These are phyloP conservation scores for Sarcodon aspratus DNA, from an alignment of 768 basidiomycete genomes.

Conservation along the genomic window DNA sequence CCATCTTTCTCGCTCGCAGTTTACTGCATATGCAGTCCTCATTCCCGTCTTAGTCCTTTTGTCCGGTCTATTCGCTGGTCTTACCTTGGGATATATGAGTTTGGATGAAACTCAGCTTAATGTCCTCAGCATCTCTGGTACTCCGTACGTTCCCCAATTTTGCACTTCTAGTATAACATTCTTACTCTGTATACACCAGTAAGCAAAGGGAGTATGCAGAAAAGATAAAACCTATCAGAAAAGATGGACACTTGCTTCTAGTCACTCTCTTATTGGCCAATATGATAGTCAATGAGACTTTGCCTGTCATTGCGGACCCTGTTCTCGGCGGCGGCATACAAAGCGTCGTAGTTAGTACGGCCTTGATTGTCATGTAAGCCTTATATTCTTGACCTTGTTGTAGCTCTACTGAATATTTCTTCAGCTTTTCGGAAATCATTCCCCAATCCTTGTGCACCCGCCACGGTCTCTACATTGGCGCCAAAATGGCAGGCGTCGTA, in stretches of 20 bases:
- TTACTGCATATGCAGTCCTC: conserved; percentile 38
- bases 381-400: neutral
- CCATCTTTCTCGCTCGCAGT: conserved; percentile 5
- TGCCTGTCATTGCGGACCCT: conserved; percentile 74
- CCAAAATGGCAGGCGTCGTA: conserved; percentile 72
- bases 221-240: conserved; percentile 78
- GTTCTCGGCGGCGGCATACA: conserved; percentile 70
- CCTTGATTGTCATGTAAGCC: conserved; percentile 79
- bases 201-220: conserved; percentile 72
- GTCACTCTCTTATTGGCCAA: conserved; percentile 79
- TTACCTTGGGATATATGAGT: conserved; percentile 88
- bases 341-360: conserved; percentile 74
- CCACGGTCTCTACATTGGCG: conserved; percentile 81
- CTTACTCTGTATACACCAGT: conserved; percentile 22
- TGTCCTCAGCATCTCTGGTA: conserved; percentile 78
- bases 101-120: conserved; percentile 88
- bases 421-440: conserved; percentile 83
- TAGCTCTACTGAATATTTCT: neutral
- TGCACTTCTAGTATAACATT: neutral
- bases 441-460: conserved; percentile 89
- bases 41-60: conserved; percentile 77
- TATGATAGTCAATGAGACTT: conserved; percentile 86
- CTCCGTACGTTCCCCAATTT: conserved; percentile 40
- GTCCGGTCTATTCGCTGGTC: conserved; percentile 83
- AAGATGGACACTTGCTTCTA: conserved; percentile 73